A percentile compares a stretch with the other conserved stretches of the same genome.
Evolutionary conservation across 2,329 filamentous ascomycete genomes (phyloP).

Genomic region (Dactylonectria macrodidyma): DNA sequence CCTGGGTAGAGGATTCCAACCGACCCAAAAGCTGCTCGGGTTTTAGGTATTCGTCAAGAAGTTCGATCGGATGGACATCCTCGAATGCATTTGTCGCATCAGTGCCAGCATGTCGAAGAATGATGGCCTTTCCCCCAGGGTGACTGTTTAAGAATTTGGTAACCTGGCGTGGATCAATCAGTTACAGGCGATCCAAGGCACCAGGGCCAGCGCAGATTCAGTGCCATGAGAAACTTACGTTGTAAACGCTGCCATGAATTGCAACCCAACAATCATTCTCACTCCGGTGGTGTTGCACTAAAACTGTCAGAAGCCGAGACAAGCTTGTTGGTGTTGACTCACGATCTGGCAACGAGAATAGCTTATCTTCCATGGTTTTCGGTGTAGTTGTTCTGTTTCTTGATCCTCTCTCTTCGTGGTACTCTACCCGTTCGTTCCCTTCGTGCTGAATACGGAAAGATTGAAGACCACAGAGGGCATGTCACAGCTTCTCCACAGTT

Average conservation of each 20-base stretch:
- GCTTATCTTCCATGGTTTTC: constrained; percentile 1
- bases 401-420: neutral
- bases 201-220: neutral
- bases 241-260: constrained; percentile 25
- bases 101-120: constrained; percentile 28
- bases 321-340: neutral
- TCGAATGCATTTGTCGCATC: constrained; percentile 31
- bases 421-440: constrained; percentile 3
- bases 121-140: constrained; percentile 28
- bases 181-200: neutral
- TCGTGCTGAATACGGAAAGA: neutral
- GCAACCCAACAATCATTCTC: constrained; percentile 26
- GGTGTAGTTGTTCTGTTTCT: neutral
- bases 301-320: constrained; percentile 3
- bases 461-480: neutral
- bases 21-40: constrained; percentile 18
- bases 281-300: constrained; percentile 15
- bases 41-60: constrained; percentile 27
- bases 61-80: constrained; percentile 26
- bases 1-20: neutral
- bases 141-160: constrained; percentile 25
- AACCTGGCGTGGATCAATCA: constrained; percentile 1
- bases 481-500: constrained; percentile 6
- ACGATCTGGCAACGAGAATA: constrained; percentile 18
- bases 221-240: constrained; percentile 1